phyloP scores from a whole-genome alignment of 805 yeast species.

The Nakazawaea laoshanensis region DNA sequence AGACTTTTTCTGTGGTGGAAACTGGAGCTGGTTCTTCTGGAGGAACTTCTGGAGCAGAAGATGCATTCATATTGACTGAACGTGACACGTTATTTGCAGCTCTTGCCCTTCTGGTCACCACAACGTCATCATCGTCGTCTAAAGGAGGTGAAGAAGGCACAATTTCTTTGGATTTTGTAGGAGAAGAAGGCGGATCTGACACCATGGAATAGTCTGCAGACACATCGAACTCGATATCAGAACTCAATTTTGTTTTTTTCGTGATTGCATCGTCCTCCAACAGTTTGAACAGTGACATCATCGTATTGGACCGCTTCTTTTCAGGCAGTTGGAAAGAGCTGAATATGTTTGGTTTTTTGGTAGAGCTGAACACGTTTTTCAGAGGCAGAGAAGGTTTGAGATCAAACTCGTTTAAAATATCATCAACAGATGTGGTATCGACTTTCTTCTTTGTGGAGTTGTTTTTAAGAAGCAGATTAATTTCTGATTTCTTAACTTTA shows the following conservation, averaged over 20 bases:
- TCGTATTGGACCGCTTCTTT: constrained; percentile 6
- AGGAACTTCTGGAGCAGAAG: constrained; percentile 14
- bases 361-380: constrained; percentile 19
- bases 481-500: constrained; percentile 19
- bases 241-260: constrained; percentile 17
- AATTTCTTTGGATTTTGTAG: constrained; percentile 8
- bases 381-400: constrained; percentile 15
- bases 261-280: constrained; percentile 11
- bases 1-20: constrained; percentile 12
- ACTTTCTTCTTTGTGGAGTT: constrained; percentile 30
- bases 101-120: constrained; percentile 44
- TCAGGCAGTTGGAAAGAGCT: constrained; percentile 19
- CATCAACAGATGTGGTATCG: constrained; percentile 48
- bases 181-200: constrained; percentile 10
- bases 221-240: constrained; percentile 17
- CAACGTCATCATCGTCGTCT: constrained; percentile 51
- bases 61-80: constrained; percentile 31
- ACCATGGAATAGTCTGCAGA: constrained; percentile 9
- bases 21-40: constrained; percentile 2
- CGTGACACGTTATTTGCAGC: constrained; percentile 33
- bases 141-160: constrained; percentile 23
- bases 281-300: constrained; percentile 10
- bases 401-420: constrained; percentile 53
- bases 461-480: constrained; percentile 9
- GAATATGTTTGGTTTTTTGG: constrained; percentile 20